Evolutionary conservation across 2,329 filamentous ascomycete species (phyloP).

Genomic region (Diaporthe ampelina): DNA sequence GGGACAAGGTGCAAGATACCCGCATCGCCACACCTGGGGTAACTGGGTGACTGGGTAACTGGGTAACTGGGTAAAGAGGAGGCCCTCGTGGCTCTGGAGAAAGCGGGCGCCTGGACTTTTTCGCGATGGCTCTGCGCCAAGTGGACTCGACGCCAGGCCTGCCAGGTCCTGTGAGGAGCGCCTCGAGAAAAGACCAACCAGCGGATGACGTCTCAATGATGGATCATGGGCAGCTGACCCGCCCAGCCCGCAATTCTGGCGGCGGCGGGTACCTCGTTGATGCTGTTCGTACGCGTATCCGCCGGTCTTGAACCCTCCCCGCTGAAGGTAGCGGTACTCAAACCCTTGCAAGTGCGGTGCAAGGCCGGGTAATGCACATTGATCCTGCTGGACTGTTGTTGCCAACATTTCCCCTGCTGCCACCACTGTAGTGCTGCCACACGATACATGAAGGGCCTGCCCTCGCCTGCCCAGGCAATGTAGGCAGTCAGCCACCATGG

Average conservation of each 20-base stretch:
- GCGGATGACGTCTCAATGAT: constrained; percentile 31
- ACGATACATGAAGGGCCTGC: neutral
- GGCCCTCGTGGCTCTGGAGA: constrained; percentile 16
- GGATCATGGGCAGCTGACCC: constrained; percentile 30
- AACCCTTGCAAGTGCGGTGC: constrained; percentile 13
- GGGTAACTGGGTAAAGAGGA: neutral
- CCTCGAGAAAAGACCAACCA: neutral
- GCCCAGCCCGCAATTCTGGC: constrained; percentile 20
- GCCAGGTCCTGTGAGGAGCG: constrained; percentile 6
- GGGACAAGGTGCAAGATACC: neutral
- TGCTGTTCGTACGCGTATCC: neutral
- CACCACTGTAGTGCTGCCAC: constrained; percentile 9
- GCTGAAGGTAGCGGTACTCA: neutral
- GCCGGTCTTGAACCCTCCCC: neutral
- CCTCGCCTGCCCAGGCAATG: neutral
- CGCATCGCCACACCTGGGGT: constrained; percentile 25
- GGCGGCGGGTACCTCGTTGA: neutral
- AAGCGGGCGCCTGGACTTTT: constrained; percentile 5
- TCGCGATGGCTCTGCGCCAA: constrained; percentile 14
- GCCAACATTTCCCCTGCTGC: constrained; percentile 14
- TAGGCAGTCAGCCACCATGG: neutral
- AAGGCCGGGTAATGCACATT: neutral
- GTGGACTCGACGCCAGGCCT: constrained; percentile 24
- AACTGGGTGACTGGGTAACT: neutral
- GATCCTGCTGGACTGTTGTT: constrained; percentile 1